phyloP scores from a whole-genome alignment of 495 filamentous ascomycete species.

The Trichoderma asperelloides region DNA sequence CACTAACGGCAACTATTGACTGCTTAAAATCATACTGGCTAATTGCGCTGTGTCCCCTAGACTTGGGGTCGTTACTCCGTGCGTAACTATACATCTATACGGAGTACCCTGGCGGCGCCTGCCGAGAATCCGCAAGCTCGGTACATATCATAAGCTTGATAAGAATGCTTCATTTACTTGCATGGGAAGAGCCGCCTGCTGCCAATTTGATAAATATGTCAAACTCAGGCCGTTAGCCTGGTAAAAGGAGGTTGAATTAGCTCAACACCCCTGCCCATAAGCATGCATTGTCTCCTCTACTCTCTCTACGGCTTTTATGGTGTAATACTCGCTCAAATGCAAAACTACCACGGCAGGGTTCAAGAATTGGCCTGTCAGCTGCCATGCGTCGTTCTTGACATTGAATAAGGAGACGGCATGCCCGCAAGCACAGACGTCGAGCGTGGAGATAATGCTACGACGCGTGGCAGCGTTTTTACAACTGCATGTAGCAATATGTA shows the following conservation, averaged over 20 bases:
- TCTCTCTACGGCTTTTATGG: neutral
- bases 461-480: neutral
- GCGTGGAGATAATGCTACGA: neutral
- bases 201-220: neutral
- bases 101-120: neutral
- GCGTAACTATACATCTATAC: neutral
- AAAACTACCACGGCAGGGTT: neutral
- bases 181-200: too few species aligned
- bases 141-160: too few species aligned
- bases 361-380: neutral
- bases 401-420: neutral
- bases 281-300: neutral
- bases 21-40: constrained; percentile 4
- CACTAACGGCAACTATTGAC: neutral
- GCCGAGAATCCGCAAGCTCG: too few species aligned
- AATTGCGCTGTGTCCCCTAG: neutral
- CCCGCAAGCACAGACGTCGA: neutral
- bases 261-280: neutral
- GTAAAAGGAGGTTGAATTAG: neutral
- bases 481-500: neutral
- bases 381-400: neutral
- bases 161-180: too few species aligned
- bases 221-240: neutral
- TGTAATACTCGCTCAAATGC: neutral
- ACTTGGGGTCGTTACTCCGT: neutral